These are phyloP conservation scores for Russula vinacea DNA, from an alignment of 768 basidiomycete species.

Conservation along the genomic window DNA sequence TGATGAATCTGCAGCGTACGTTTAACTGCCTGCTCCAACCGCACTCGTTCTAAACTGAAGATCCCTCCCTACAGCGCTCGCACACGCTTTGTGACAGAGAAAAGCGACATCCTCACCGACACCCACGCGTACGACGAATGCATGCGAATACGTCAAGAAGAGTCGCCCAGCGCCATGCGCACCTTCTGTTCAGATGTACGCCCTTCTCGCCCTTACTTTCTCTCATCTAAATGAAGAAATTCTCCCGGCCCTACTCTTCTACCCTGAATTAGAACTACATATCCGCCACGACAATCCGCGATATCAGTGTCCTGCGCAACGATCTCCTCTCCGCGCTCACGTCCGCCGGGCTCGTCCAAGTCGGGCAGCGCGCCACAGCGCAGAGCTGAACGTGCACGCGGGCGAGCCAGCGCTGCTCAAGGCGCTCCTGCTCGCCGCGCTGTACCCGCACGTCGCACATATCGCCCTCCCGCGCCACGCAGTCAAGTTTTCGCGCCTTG, in stretches of 20 bases:
- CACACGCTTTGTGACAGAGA: slow-evolving; percentile 59
- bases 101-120: slow-evolving; percentile 86
- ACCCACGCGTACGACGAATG: slow-evolving; percentile 70
- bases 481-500: slow-evolving; percentile 81
- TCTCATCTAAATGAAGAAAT: neutral
- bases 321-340: slow-evolving; percentile 73
- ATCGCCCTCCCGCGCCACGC: slow-evolving; percentile 69
- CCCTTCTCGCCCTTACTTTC: slow-evolving; percentile 6
- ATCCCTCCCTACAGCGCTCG: slow-evolving; percentile 53
- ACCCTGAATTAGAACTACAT: slow-evolving; percentile 71
- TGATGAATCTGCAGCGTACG: slow-evolving; percentile 72
- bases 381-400: slow-evolving; percentile 62
- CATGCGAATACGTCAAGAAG: slow-evolving; percentile 47
- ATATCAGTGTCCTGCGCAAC: slow-evolving; percentile 70
- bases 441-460: slow-evolving; percentile 81
- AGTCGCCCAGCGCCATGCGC: slow-evolving; percentile 45
- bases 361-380: slow-evolving; percentile 45
- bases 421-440: slow-evolving; percentile 77
- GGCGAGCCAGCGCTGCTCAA: slow-evolving; percentile 74
- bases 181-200: slow-evolving; percentile 70
- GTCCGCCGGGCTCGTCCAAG: slow-evolving; percentile 65
- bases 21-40: neutral
- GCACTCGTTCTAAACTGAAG: neutral
- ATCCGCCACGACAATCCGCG: slow-evolving; percentile 65
- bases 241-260: neutral